These are phyloP conservation scores for Metschnikowia amazonensis DNA, from an alignment of 805 yeast genomes.

Conservation along the genomic window DNA sequence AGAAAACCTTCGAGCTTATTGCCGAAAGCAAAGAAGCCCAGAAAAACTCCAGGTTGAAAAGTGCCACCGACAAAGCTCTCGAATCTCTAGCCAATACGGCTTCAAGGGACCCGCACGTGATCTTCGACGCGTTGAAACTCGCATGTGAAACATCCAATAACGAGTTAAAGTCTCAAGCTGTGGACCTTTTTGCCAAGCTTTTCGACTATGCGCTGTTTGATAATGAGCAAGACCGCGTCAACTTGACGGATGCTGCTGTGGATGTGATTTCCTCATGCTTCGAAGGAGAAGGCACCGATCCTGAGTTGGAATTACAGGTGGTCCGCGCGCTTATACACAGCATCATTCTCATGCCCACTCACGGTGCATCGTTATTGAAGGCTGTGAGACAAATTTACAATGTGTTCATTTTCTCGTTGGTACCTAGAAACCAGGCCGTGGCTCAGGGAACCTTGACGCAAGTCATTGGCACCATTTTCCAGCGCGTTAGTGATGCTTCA, in stretches of 20 bases:
- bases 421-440: slow-evolving; percentile 80
- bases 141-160: slow-evolving; percentile 66
- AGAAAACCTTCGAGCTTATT: slow-evolving; percentile 56
- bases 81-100: slow-evolving; percentile 34
- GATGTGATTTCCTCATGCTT: slow-evolving; percentile 81
- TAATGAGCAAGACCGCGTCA: slow-evolving; percentile 45
- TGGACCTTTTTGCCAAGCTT: slow-evolving; percentile 83
- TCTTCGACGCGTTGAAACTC: slow-evolving; percentile 75
- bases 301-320: slow-evolving; percentile 84
- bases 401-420: slow-evolving; percentile 79
- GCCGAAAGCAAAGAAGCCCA: slow-evolving; percentile 58
- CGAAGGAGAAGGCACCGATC: slow-evolving; percentile 90
- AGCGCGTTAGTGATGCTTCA: slow-evolving; percentile 45
- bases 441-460: slow-evolving; percentile 96
- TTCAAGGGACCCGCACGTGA: slow-evolving; percentile 44
- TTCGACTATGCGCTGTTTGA: slow-evolving; percentile 82
- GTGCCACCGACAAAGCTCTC: slow-evolving; percentile 38
- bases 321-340: slow-evolving; percentile 89
- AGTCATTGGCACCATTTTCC: slow-evolving; percentile 81
- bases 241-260: slow-evolving; percentile 75
- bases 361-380: slow-evolving; percentile 81
- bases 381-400: slow-evolving; percentile 93
- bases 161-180: slow-evolving; percentile 66
- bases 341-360: slow-evolving; percentile 78
- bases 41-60: slow-evolving; percentile 41